Conservation (phyloP, 2,329 filamentous ascomycete species). For the Penicillium brevicompactum region DNA sequence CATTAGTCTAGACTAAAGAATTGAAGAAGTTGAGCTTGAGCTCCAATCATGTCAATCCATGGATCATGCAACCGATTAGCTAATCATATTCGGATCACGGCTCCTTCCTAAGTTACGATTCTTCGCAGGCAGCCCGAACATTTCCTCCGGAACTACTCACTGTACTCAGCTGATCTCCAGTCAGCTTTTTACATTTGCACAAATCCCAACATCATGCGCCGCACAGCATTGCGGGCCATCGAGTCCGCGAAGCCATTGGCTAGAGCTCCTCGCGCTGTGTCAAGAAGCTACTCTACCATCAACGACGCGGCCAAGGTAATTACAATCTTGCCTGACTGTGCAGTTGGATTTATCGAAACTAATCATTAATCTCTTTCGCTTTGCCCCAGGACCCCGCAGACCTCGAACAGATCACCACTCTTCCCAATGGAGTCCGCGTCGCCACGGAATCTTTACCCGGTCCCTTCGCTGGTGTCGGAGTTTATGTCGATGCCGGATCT, state of each 20-base stretch:
- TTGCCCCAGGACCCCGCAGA: constrained; percentile 73
- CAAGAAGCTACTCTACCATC: constrained; percentile 40
- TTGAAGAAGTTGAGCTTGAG: too few relatives aligned
- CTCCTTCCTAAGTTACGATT: constrained; percentile 22
- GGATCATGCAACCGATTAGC: constrained; percentile 29
- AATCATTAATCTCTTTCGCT: constrained; percentile 1
- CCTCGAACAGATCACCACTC: constrained; percentile 81
- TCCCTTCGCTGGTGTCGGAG: constrained; percentile 90
- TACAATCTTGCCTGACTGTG: not conserved
- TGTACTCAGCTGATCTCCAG: constrained; percentile 7
- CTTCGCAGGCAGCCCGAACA: constrained; percentile 13
- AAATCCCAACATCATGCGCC: constrained; percentile 37
- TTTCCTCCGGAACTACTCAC: constrained; percentile 16
- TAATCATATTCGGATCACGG: constrained; percentile 28
- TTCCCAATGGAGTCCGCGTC: constrained; percentile 90
- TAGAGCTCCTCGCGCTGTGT: constrained; percentile 35
- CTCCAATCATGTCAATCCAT: too few relatives aligned
- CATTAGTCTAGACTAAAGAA: not conserved
- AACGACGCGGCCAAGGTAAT: constrained; percentile 41
- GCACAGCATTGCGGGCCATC: constrained; percentile 42
- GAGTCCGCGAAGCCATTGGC: constrained; percentile 41
- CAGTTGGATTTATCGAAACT: constrained; percentile 2
- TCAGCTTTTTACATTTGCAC: not conserved
- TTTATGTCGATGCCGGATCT: constrained; percentile 94
- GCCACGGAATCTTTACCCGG: constrained; percentile 93